phyloP scores from a whole-genome alignment of 306 rosid genomes.

The Malus sylvestris region DNA sequence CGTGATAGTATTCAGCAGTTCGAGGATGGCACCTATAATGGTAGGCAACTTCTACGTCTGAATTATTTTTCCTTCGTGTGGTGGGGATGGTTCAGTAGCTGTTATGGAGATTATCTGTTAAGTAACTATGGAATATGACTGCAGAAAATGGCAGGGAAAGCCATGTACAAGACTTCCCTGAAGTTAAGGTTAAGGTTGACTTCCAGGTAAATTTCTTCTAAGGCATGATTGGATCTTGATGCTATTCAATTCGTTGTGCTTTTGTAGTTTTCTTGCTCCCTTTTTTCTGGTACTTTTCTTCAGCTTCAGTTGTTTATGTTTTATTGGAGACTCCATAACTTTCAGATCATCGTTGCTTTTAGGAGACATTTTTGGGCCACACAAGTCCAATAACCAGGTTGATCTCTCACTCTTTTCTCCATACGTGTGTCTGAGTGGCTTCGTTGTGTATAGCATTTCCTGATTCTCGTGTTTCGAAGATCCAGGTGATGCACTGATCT shows the following conservation, averaged over 20 bases:
- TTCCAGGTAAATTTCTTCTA: conserved; percentile 56
- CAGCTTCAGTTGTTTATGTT: conserved; percentile 12
- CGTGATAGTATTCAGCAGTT: conserved; percentile 33
- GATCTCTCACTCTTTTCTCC: neutral
- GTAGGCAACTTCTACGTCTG: conserved; percentile 20
- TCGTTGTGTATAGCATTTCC: neutral
- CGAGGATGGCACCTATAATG: conserved; percentile 33
- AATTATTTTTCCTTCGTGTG: neutral
- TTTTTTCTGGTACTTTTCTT: neutral
- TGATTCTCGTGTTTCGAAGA: neutral
- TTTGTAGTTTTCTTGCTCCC: neutral
- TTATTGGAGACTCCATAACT: conserved; percentile 26
- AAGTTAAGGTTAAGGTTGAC: conserved; percentile 54
- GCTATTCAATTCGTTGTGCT: neutral
- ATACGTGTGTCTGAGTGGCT: neutral
- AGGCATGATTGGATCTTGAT: neutral
- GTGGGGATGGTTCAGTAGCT: neutral
- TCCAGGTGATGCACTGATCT: neutral
- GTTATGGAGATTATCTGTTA: neutral
- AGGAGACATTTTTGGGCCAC: conserved; percentile 99
- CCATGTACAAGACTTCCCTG: conserved; percentile 64
- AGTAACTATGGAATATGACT: conserved; percentile 15
- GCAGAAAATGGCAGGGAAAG: conserved; percentile 59
- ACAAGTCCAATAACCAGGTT: conserved; percentile 93
- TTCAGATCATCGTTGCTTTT: conserved; percentile 27